Base-by-base conservation (phyloP, 2,329 filamentous ascomycete species). In the Colletotrichum zoysiae region DNA sequence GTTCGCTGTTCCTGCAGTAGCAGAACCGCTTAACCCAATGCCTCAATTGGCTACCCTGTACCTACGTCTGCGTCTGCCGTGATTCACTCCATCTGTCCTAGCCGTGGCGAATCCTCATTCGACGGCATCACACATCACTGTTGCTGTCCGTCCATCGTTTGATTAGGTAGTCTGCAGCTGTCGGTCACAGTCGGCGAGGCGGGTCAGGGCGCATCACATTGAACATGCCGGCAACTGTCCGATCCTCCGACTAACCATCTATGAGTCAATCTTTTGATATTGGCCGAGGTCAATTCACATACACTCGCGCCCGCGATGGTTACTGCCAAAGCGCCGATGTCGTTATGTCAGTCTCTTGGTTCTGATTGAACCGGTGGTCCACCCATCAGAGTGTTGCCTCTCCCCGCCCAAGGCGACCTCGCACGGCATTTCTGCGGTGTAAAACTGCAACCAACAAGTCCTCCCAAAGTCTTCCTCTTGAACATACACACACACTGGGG, bases 1-100 rank as follows among this genome's bases (percentile, higher is more conserved):
- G 58, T 64, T 72, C 58, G 65, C 55, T 69, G 70, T 72, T 70
- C 70, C 66, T 72, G 66, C 70, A 70, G 70, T 61, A 70, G 70
- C 65, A 59, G 55, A 69, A 71, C 51, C 66, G 65, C 65, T 53
- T 26, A 56, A 66, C 65, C 70, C 42, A 7, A n/a, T 48, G 38
- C 44, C 59, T 16, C 58, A 46, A 67, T 71, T 63, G 65, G 65
- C 38, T 55, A 26, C n/a, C 40, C 12, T 48, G 42, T 20, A 44
- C n/a, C 8, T 58, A 33, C 44, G 30, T 33, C 65, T 40, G 35
- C 44, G 20, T 40, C 65, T 71, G 68, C 58, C 53, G 65, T 58
- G 14, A 16, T 51, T 38, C 53, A 58, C 59, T 30, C 70, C 60
- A 57, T 57, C 70, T 70, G 44, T 57, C 50, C 42, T 63, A n/a